Base-by-base conservation (phyloP, 495 filamentous ascomycete genomes). In the Podospora pseudocomata region DNA sequence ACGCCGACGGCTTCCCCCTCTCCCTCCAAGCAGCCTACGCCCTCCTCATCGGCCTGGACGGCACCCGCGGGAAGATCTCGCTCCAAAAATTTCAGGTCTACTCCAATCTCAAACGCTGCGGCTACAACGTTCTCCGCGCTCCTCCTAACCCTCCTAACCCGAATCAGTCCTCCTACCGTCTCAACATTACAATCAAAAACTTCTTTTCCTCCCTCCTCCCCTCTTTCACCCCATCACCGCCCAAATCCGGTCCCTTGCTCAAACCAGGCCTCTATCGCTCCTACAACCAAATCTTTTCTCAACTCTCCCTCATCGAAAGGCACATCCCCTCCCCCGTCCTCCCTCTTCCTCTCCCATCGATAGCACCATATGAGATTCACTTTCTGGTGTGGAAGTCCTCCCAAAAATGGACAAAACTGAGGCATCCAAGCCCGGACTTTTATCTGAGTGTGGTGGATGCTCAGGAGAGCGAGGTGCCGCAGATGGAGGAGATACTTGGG, bases 11-110 rank as follows among this genome's bases (percentile, higher is more conserved):
- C 0, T 79, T 94, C 23, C 92, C 94, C 0, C 89, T 98, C 84
- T 95, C 92, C 72, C 77, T 97, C 32, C 92, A 98, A 77, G 93
- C 90, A 5, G 93, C 91, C 1, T 99, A 97, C 81, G 86, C 95
- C 32, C 85, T 89, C 55, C 88, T 92, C 69, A 84, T 92, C 70
- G 91, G 89, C 16, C 77, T 80, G 19, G 87, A 86, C 65, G 89
- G 80, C 5, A 81, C 86, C 53, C 77, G 82, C n/a, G 87, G 84
- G 13, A 87, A 87, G 69, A 80, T 86, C 61, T 83, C 78, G 64
- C 63, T 97, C n/a, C 94, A 96, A 72, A 86, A 92, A 69, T 98
- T 91, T 74, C 88, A 89, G 27, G 95, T 99, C 2, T 99, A 91
- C 73, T 85, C 91, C 2, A 88, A 91, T 44, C 81, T 99, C 69